Evolutionary conservation across 768 basidiomycete species (phyloP), one percentile per base, ranked within the genome.

Genomic region (Hydnum rufescens): DNA sequence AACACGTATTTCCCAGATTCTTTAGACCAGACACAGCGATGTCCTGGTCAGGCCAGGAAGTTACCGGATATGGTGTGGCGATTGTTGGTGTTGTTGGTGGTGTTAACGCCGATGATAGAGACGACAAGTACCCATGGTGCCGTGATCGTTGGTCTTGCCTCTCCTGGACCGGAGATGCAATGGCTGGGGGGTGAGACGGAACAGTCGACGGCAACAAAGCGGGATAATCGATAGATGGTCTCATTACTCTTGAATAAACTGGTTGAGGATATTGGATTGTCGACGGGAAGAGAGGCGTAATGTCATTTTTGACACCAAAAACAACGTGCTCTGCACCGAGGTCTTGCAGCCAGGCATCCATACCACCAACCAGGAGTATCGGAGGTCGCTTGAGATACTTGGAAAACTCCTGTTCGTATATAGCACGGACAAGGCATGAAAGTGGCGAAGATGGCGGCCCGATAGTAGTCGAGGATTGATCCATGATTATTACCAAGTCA

Each of bases 1-100:
- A 99, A 64, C 95, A 99, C 4, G 95, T 99, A 64, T 96, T 97
- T 18, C 84, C 81, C 55, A 97, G 62, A 63, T 99, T 99, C 74
- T 92, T 92, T 62, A 99, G 64, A 3, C 93, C 93, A 0, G 80
- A 77, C 19, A 77, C 78, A 23, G 80, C 82, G 51, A 90, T 77
- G 55, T 80, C 75, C 36, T 76, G 69, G 62, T 90, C 85, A 13
- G 72, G 65, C 90, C 90, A 96, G 64, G 83, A 92, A 3, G 71
- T 71, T 22, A 88, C 78, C 3, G 84, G 82, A 61, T 84, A 90
- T 44, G 81, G 77, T n/a, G 76, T 78, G 28, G 66, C 65, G 57
- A 85, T 82, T 25, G 75, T 73, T 18, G 83, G 83, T 1, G 77
- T 74, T 55, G 67, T 73, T 0, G 80, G 79, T 18, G 66, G 68